A percentile compares a stretch with the other conserved stretches of the same genome.
Conservation (phyloP, 169 alveolate genomes). For the Eimeria sp. region DNA sequence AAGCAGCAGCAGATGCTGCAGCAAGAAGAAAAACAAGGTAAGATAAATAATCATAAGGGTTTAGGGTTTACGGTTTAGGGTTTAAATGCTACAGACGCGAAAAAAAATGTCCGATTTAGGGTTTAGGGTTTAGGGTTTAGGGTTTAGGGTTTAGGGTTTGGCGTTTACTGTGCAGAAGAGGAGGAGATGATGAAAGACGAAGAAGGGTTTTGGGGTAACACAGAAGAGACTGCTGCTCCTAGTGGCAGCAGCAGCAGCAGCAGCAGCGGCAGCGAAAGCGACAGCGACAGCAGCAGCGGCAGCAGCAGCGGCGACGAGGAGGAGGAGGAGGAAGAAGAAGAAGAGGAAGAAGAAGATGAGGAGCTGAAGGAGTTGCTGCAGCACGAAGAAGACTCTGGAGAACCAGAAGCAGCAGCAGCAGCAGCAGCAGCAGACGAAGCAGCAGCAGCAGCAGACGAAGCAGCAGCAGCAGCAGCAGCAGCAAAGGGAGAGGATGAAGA, state of each 20-base stretch:
- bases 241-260: constrained; percentile 48
- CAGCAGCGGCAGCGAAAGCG: constrained; percentile 30
- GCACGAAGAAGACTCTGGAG: not conserved
- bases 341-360: not conserved
- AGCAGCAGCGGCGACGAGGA: not conserved
- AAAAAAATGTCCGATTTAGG: not conserved
- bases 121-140: constrained; percentile 11
- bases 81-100: not conserved
- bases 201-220: constrained; percentile 13
- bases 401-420: no score
- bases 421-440: not conserved
- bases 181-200: not conserved
- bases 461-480: constrained; percentile 25
- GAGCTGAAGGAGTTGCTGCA: not conserved
- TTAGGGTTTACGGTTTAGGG: constrained; percentile 34
- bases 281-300: constrained; percentile 5
- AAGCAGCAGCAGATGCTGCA: constrained; percentile 56
- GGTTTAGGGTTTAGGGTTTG: constrained; percentile 46
- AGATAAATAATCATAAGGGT: not conserved
- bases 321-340: not conserved
- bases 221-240: constrained; percentile 15
- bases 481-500: not conserved
- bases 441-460: constrained; percentile 5
- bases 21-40: constrained; percentile 6
- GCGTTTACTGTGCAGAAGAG: not conserved